Evolutionary conservation across 2,329 filamentous ascomycete genomes (phyloP), one percentile per base, ranked within the genome.

Genomic region (Colletotrichum karsti): DNA sequence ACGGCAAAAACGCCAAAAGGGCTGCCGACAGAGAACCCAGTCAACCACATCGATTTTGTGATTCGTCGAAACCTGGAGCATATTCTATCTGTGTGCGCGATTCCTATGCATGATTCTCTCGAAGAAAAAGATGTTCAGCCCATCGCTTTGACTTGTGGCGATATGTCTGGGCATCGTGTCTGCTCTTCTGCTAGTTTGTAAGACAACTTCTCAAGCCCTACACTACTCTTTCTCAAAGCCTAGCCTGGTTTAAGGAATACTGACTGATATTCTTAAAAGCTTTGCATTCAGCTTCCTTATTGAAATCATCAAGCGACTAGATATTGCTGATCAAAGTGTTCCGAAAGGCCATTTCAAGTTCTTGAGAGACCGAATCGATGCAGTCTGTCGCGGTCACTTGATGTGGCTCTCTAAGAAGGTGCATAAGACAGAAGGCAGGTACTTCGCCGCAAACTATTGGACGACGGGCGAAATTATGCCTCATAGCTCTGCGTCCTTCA

Each of bases 401-500:
- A 54, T 0, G 1, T 54, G 50, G 50, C n/a, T 54, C 0, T 2
- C n/a, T 33, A 5, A 4, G n/a, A n/a, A 5, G 28, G 18, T 7
- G n/a, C n/a, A 54, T 2, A 46, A 24, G 3, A 44, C 41, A 0
- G 41, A 33, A 2, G 9, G 13, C 3, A 33, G 18, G 0, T 51
- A 24, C 13, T 51, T 54, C 6, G 18, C 5, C 13, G 26, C 50
- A 0, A 35, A 24, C 30, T 37, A 54, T 12, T 54, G 50, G 50
- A n/a, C 22, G 0, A n/a, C 18, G 1, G 26, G 30, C 0, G 22
- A 3, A 3, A 6, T 3, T 0, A 54, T 33, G 30, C 2, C n/a
- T 54, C 28, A 3, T 0, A 12, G 0, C 6, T 18, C n/a, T 10
- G n/a, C n/a, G 8, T 35, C 28, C 1, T 33, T 33, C 3, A 24